These are phyloP conservation scores for Hyphopichia khmerensis DNA, from an alignment of 1,139 yeast species.

Conservation along the genomic window DNA sequence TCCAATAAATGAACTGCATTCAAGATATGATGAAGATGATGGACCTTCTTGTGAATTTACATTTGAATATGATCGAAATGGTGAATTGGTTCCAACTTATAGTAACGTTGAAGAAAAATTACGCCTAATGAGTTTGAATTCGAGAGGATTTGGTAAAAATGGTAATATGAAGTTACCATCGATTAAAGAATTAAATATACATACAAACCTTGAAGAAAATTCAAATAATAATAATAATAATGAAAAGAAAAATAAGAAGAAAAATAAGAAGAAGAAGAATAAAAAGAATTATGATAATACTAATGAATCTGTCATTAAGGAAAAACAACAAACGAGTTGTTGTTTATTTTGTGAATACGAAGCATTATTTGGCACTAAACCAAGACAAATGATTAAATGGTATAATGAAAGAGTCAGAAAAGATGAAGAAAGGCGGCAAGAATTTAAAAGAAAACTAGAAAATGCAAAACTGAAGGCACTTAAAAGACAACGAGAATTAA, in stretches of 20 bases:
- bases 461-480: constrained; percentile 37
- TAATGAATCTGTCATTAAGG: background rate
- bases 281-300: background rate
- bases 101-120: constrained; percentile 42
- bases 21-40: constrained; percentile 16
- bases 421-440: constrained; percentile 35
- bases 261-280: constrained; percentile 21
- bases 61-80: constrained; percentile 44
- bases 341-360: constrained; percentile 66
- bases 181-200: constrained; percentile 13
- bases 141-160: constrained; percentile 6
- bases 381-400: constrained; percentile 26
- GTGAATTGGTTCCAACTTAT: constrained; percentile 42
- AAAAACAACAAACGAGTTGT: constrained; percentile 9
- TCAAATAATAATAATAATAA: constrained; percentile 3
- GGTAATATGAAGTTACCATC: constrained; percentile 13
- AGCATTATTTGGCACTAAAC: constrained; percentile 46
- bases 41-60: constrained; percentile 46
- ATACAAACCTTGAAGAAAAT: constrained; percentile 21
- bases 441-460: constrained; percentile 35
- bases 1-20: constrained; percentile 19
- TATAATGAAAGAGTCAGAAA: constrained; percentile 27
- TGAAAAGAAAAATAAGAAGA: constrained; percentile 15
- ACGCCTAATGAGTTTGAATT: constrained; percentile 25
- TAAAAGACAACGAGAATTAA: constrained; percentile 23